phyloP scores from a whole-genome alignment of 257 asterid species.

The Osmanthus fragrans region DNA sequence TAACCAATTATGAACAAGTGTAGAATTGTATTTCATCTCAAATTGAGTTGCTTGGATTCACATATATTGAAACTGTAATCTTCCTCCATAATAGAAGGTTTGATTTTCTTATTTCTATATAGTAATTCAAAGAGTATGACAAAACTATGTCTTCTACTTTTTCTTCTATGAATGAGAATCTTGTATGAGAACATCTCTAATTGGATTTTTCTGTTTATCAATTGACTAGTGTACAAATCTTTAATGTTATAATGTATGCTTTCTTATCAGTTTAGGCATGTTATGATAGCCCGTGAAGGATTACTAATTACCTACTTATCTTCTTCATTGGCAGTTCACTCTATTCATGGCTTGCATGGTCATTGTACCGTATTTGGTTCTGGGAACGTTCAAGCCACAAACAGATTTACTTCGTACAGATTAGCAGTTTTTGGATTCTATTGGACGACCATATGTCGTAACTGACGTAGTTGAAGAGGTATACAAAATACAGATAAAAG shows the following conservation, averaged over 20 bases:
- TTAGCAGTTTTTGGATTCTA: conserved; percentile 26
- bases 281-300: not conserved
- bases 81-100: too few relatives aligned
- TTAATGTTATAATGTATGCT: not conserved
- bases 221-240: not conserved
- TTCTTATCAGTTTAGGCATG: not conserved
- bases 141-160: not conserved
- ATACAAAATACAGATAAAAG: conserved; percentile 16
- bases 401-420: conserved; percentile 54
- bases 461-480: conserved; percentile 20
- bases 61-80: too few relatives aligned
- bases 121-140: not conserved
- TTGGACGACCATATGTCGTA: conserved; percentile 6
- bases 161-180: not conserved
- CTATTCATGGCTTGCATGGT: conserved; percentile 70
- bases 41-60: not conserved
- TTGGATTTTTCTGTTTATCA: not conserved
- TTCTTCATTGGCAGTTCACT: conserved; percentile 48
- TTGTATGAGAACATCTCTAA: not conserved
- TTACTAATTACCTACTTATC: conserved; percentile 2
- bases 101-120: not conserved
- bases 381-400: conserved; percentile 46
- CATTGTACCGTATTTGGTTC: conserved; percentile 47
- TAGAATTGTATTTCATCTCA: not conserved
- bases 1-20: not conserved